phyloP scores from a whole-genome alignment of 345 rosid species.

The Murraya koenigii region DNA sequence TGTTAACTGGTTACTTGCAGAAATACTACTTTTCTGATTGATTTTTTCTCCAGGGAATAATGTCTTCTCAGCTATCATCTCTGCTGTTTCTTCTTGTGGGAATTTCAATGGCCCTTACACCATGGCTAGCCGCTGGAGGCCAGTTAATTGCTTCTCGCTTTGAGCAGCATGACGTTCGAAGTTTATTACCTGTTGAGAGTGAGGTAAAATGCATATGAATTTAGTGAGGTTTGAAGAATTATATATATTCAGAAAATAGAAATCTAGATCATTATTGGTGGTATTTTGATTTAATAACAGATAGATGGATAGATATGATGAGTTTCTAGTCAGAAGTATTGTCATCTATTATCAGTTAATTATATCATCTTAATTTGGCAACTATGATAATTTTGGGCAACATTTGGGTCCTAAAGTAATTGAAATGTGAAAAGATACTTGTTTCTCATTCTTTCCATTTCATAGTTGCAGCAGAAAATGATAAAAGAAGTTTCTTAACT shows the following conservation, averaged over 20 bases:
- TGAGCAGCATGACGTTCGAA: slow-evolving; percentile 94
- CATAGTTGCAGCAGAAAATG: neutral
- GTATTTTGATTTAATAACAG: slow-evolving; percentile 7
- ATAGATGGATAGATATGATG: slow-evolving; percentile 1
- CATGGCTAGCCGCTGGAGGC: slow-evolving; percentile 99
- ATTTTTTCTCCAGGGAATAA: slow-evolving; percentile 71
- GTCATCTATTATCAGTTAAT: neutral
- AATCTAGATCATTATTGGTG: neutral
- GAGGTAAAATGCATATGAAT: slow-evolving; percentile 57
- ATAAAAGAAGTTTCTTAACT: neutral
- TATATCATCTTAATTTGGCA: neutral
- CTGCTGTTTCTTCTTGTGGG: slow-evolving; percentile 96
- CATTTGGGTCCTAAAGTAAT: neutral
- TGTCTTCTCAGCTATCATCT: slow-evolving; percentile 91
- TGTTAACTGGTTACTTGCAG: neutral
- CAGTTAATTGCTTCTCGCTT: slow-evolving; percentile 94
- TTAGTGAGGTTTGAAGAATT: neutral
- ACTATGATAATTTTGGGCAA: neutral
- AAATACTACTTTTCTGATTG: slow-evolving; percentile 12
- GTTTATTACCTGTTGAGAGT: slow-evolving; percentile 91
- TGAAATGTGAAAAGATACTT: neutral
- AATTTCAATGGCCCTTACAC: slow-evolving; percentile 95
- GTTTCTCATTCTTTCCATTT: neutral
- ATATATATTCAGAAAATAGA: neutral
- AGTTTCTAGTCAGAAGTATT: neutral